phyloP scores from a whole-genome alignment of 108 stramenopile genomes.

The Pseudonitzschia multistriata region DNA sequence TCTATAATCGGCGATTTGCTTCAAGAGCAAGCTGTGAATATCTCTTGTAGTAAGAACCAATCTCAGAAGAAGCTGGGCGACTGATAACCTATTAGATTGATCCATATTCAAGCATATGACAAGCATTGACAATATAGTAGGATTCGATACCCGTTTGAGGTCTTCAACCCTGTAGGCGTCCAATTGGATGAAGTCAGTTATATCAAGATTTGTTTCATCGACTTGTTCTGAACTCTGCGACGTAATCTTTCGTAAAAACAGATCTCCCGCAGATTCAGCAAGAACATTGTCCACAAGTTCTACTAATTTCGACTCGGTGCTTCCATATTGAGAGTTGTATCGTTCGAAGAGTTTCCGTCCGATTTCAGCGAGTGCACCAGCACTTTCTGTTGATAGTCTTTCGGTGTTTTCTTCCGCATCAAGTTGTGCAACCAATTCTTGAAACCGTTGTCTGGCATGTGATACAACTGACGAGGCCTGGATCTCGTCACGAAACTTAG shows the following conservation, averaged over 20 bases:
- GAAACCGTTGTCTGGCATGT: slow-evolving; percentile 54
- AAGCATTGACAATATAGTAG: slow-evolving; percentile 46
- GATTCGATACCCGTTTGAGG: slow-evolving; percentile 25
- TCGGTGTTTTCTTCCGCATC: neutral
- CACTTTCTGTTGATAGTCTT: slow-evolving; percentile 25
- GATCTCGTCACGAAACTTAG: slow-evolving; percentile 56
- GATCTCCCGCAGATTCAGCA: slow-evolving; percentile 36
- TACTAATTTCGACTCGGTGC: slow-evolving; percentile 37
- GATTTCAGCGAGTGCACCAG: slow-evolving; percentile 42
- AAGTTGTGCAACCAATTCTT: slow-evolving; percentile 30
- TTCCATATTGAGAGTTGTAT: slow-evolving; percentile 46
- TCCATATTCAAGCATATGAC: slow-evolving; percentile 30
- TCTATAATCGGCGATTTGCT: slow-evolving; percentile 17
- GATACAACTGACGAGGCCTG: slow-evolving; percentile 76
- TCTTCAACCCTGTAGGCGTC: slow-evolving; percentile 3
- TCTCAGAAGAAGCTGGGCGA: slow-evolving; percentile 13
- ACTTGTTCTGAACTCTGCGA: neutral
- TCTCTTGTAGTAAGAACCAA: slow-evolving; percentile 23
- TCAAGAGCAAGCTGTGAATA: slow-evolving; percentile 3
- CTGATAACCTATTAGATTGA: neutral
- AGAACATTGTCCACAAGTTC: slow-evolving; percentile 79
- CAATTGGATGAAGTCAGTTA: slow-evolving; percentile 17
- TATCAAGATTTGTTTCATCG: neutral
- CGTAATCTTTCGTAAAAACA: slow-evolving; percentile 3
- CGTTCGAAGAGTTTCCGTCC: slow-evolving; percentile 56